Base-by-base conservation (phyloP, 805 yeast genomes). In the Myxozyma vanderwaltii region DNA sequence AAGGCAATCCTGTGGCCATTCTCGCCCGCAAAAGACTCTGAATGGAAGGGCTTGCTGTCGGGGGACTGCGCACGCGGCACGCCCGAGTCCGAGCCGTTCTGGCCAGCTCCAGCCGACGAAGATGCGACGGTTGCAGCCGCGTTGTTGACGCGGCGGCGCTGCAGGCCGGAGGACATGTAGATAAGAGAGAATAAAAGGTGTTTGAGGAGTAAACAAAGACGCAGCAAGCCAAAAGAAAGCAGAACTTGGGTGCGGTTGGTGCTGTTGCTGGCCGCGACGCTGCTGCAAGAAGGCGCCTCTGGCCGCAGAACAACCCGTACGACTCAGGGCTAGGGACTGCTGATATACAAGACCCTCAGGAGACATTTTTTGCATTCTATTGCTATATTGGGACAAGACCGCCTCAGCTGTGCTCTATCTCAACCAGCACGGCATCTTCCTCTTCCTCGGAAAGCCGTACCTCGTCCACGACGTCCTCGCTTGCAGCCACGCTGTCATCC, bases 1-100 rank as follows among this genome's bases (percentile, higher is more conserved):
- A 84, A 86, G 4, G 91, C 96, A 58, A 90, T 81, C 71, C 84
- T 86, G 68, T 84, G 90, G 51, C 79, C 81, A 19, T 58, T 59
- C n/a, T 63, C 69, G 17, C 46, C 44, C 27, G 64, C 27, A 23
- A 8, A 46, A 13, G 46, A 27, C 26, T 43, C 54, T 21, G 54
- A 40, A 43, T 45, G 51, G 46, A 23, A 44, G 21, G 58, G 31
- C 29, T 49, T 48, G 13, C 49, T 56, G 23, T 58, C 58, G 12
- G 43, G 45, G 5, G 53, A 35, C 29, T 55, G 36, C 15, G 45
- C 23, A 35, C 26, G 17, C n/a, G 58, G 41, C 21, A 8, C n/a
- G 17, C 26, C 39, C 19, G 29, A 21, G 38, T 29, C 54, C 6
- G 36, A 35, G 38, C 27, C 27, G 51, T 17, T 29, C 26, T 43